These are phyloP conservation scores for Phytophthora colocasiae DNA, from an alignment of 352 stramenopile species.

Conservation along the genomic window DNA sequence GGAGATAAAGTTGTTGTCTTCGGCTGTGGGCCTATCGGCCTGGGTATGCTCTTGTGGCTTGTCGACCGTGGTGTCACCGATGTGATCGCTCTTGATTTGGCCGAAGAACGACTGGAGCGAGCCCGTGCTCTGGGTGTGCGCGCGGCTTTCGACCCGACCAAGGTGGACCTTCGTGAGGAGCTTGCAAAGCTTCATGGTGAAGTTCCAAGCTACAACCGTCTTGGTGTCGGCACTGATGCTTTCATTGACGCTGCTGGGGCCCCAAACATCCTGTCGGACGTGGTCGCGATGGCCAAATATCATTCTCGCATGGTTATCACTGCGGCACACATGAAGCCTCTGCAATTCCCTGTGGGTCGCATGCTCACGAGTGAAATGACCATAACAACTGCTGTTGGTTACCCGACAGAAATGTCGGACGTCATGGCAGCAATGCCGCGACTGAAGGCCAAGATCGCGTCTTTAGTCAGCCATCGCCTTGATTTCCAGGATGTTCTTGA, in stretches of 20 bases:
- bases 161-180: conserved; percentile 28
- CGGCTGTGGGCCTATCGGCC: conserved; percentile 29
- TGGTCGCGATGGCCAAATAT: conserved; percentile 29
- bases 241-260: conserved; percentile 31
- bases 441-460: conserved; percentile 27
- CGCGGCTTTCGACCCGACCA: conserved; percentile 31
- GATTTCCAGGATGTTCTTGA: conserved; percentile 33
- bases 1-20: conserved; percentile 37
- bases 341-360: conserved; percentile 27
- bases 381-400: conserved; percentile 32
- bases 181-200: conserved; percentile 31
- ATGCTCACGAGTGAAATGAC: conserved; percentile 43
- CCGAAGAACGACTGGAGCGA: conserved; percentile 31
- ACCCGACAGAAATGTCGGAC: conserved; percentile 35
- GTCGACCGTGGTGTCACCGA: conserved; percentile 30
- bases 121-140: conserved; percentile 26
- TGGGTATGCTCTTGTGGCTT: conserved; percentile 37
- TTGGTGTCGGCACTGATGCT: conserved; percentile 32
- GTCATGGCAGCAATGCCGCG: conserved; percentile 33
- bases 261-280: conserved; percentile 32
- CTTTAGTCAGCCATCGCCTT: conserved; percentile 34
- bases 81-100: conserved; percentile 30
- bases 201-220: conserved; percentile 33
- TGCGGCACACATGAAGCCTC: conserved; percentile 24
- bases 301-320: conserved; percentile 34